Percentiles rank a stretch among this genome's conserved stretches.
These are phyloP conservation scores for Kurtzmaniella quercitrusa DNA, from an alignment of 1,139 yeast species.

Conservation along the genomic window DNA sequence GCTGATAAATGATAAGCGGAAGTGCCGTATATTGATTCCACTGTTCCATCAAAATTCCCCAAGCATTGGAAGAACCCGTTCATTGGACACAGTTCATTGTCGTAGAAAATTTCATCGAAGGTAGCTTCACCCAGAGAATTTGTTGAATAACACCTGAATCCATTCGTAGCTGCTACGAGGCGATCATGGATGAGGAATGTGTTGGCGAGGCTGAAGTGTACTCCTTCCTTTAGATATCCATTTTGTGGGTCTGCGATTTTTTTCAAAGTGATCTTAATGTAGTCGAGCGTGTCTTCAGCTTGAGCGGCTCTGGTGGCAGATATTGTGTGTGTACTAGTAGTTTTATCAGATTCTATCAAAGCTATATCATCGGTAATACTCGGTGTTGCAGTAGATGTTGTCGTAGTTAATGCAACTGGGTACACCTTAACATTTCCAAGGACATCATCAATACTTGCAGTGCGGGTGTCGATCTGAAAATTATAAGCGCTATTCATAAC, in stretches of 20 bases:
- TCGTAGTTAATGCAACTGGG: neutral
- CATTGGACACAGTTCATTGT: slow-evolving; percentile 1
- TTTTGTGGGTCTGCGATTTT: neutral
- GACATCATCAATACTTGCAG: neutral
- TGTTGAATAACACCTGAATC: neutral
- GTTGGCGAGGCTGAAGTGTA: neutral
- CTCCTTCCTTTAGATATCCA: neutral
- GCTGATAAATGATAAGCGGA: neutral
- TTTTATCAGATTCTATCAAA: neutral
- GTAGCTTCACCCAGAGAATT: neutral
- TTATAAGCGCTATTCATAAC: neutral
- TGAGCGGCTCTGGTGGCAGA: neutral
- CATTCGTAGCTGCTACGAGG: neutral
- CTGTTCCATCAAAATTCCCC: neutral
- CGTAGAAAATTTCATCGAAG: neutral
- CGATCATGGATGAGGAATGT: neutral
- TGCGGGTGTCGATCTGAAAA: neutral
- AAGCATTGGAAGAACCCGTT: slow-evolving; percentile 2
- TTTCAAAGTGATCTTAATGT: neutral
- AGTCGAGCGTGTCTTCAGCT: neutral
- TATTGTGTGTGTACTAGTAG: neutral
- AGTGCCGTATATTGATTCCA: neutral
- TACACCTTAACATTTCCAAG: neutral
- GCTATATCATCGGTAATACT: neutral
- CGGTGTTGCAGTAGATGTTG: neutral